Percentiles rank a stretch among this genome's conserved stretches.
phyloP scores from a whole-genome alignment of 176 grass and related monocot genomes.

The Avena sativa region DNA sequence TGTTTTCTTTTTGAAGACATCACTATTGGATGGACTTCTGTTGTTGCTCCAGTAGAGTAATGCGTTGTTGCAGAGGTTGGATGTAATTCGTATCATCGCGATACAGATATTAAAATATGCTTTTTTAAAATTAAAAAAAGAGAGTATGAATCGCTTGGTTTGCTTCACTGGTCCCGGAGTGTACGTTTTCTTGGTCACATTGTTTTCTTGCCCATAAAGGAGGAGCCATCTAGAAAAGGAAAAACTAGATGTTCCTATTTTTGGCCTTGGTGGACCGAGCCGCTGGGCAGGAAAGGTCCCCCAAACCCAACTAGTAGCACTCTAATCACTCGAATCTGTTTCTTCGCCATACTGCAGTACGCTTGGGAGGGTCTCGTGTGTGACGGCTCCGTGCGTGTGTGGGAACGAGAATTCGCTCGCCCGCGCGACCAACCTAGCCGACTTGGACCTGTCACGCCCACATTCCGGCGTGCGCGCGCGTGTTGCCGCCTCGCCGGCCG shows the following conservation, averaged over 20 bases:
- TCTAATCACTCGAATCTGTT: not conserved
- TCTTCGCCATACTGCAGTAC: not conserved
- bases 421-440: too few species aligned
- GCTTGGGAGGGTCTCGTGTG: not conserved
- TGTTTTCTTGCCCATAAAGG: conserved; percentile 1
- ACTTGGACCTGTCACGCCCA: too few species aligned
- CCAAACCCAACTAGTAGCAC: not conserved
- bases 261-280: not conserved
- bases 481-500: too few species aligned
- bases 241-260: not conserved
- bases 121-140: too few species aligned
- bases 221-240: not conserved
- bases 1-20: too few species aligned
- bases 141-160: not conserved
- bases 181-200: not conserved
- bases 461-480: too few species aligned
- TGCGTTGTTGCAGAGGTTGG: too few species aligned
- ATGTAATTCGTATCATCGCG: too few species aligned
- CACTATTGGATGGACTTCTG: too few species aligned
- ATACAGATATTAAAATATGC: too few species aligned
- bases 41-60: too few species aligned
- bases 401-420: not conserved
- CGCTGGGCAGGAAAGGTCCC: not conserved
- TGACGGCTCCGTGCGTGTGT: not conserved
- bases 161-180: not conserved